Conservation (phyloP, 495 filamentous ascomycete species). For the Lepraria neglecta region DNA sequence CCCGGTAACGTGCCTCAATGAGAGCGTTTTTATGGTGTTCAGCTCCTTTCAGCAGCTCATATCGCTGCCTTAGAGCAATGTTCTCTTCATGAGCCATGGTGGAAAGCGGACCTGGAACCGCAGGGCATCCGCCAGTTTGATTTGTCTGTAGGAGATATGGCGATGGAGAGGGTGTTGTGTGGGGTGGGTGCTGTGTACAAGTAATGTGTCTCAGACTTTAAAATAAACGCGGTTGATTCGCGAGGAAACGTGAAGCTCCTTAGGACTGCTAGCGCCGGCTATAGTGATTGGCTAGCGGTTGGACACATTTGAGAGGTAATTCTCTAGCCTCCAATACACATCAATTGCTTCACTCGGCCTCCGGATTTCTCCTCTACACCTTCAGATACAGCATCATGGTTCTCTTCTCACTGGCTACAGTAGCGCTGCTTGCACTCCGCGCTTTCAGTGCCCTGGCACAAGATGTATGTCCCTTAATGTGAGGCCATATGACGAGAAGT, state of each 20-base stretch:
- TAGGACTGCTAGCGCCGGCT: conserved; percentile 2
- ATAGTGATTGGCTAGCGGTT: background rate
- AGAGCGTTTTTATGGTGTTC: conserved; percentile 50
- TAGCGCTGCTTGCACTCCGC: conserved; percentile 58
- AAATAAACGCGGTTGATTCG: too few species aligned
- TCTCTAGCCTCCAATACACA: background rate
- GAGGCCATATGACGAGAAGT: conserved; percentile 2
- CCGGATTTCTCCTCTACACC: background rate
- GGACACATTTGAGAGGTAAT: background rate
- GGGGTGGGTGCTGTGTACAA: too few species aligned
- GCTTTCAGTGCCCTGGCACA: conserved; percentile 48
- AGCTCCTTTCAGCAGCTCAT: conserved; percentile 41
- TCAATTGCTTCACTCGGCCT: background rate
- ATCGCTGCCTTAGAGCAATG: conserved; percentile 40
- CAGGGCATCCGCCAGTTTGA: background rate
- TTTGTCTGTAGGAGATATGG: background rate
- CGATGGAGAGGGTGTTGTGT: background rate
- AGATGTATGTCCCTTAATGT: conserved; percentile 20
- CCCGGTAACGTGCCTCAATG: conserved; percentile 40
- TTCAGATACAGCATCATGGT: conserved; percentile 8
- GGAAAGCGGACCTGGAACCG: background rate
- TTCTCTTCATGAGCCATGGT: conserved; percentile 23
- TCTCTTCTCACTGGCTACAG: conserved; percentile 1
- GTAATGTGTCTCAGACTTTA: too few species aligned
- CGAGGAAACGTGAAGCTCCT: too few species aligned